phyloP scores from a whole-genome alignment of 805 yeast genomes.

The Zygosaccharomyces rouxii region DNA sequence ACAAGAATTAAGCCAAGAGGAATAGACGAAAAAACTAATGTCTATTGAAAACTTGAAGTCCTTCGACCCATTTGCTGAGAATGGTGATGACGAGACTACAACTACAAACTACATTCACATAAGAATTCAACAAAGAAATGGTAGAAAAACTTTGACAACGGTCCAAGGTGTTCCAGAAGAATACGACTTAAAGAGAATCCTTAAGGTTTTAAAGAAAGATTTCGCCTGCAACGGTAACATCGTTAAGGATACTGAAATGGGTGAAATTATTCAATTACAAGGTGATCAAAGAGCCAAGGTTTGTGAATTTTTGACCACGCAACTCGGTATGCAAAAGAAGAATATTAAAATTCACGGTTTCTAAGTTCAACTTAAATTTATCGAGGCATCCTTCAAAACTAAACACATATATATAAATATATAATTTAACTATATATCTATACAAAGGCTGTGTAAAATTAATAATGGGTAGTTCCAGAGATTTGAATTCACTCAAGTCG shows the following conservation, averaged over 20 bases:
- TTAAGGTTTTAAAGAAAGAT: conserved; percentile 92
- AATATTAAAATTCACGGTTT: conserved; percentile 98
- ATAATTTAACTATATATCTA: neutral
- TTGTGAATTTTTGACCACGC: conserved; percentile 82
- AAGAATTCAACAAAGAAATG: conserved; percentile 99
- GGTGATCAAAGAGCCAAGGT: conserved; percentile 99
- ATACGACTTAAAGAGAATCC: conserved; percentile 89
- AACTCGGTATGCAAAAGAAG: conserved; percentile 88
- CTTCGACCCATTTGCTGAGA: conserved; percentile 98
- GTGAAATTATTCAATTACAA: conserved; percentile 95
- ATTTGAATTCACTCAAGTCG: conserved; percentile 84
- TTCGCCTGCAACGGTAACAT: conserved; percentile 98
- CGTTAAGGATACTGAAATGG: conserved; percentile 92
- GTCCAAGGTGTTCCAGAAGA: conserved; percentile 96
- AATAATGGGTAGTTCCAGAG: conserved; percentile 48
- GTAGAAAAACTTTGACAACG: conserved; percentile 96
- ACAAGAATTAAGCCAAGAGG: neutral
- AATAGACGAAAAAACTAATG: conserved; percentile 19
- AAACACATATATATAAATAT: conserved; percentile 5
- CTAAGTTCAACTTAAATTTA: conserved; percentile 37
- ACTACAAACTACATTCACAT: conserved; percentile 94
- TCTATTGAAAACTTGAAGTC: conserved; percentile 89
- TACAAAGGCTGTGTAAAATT: neutral
- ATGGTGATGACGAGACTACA: conserved; percentile 98
- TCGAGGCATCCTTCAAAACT: neutral